Conservation (phyloP, 1,284 basidiomycete genomes). For the Trichosporon sp. region DNA sequence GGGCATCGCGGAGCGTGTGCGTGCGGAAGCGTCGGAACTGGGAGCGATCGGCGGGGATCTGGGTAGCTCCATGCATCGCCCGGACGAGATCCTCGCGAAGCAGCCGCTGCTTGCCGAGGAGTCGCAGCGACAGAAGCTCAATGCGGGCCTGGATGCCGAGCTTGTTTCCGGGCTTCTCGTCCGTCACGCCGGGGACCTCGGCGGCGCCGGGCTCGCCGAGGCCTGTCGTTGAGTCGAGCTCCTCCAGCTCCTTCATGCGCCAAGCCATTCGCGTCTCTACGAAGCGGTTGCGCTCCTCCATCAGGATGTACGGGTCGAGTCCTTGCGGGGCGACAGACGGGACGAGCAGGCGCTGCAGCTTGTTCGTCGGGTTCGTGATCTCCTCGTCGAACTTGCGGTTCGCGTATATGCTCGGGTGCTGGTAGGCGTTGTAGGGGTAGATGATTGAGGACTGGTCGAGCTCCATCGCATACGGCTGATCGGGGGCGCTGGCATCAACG, state of each 20-base stretch:
- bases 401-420: constrained; percentile 72
- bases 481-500: constrained; percentile 47
- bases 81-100: constrained; percentile 85
- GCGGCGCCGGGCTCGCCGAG: constrained; percentile 67
- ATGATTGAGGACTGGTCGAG: constrained; percentile 78
- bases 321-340: constrained; percentile 91
- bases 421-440: constrained; percentile 95
- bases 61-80: constrained; percentile 84
- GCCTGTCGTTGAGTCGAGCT: constrained; percentile 77
- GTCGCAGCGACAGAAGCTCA: constrained; percentile 88
- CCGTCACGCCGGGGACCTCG: constrained; percentile 58
- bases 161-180: constrained; percentile 58
- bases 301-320: constrained; percentile 85
- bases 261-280: constrained; percentile 88
- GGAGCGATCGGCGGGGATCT: constrained; percentile 85
- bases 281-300: constrained; percentile 88
- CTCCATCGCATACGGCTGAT: constrained; percentile 63
- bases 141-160: constrained; percentile 76
- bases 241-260: constrained; percentile 85
- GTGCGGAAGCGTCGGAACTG: constrained; percentile 89
- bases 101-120: constrained; percentile 85
- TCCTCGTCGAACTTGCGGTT: constrained; percentile 65
- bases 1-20: constrained; percentile 84
- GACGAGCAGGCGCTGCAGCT: constrained; percentile 72
- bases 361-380: constrained; percentile 51